Base-by-base conservation (phyloP, 75 land plant genomes). In the Cryptomeria japonica region DNA sequence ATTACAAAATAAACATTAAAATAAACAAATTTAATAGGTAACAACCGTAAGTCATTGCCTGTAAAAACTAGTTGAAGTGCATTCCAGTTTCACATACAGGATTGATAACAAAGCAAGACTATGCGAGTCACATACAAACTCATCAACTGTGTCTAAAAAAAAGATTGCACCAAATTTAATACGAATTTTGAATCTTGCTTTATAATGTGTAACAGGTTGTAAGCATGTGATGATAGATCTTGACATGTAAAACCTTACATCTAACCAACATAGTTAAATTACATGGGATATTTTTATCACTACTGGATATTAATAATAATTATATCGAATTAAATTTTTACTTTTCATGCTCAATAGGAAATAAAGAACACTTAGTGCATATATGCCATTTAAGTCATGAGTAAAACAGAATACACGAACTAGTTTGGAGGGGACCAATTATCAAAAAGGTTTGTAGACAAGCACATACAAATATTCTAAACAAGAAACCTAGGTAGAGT, bases 381-480 rank as follows among this genome's bases (percentile, higher is more conserved):
- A 12, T 75, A 75, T 75, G 37, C 32, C 38, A 25, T 32, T 32
- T 16, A 75, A 75, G 34, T 32, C 37, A 75, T 11, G 16, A 34
- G 15, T 32, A 75, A 32, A 34, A 75, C 34, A 34, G 41, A 80
- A 76, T 76, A 4, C 38, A 36, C 1, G 3, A 79, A 46, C 41
- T 13, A 46, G n/a, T 82, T 82, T n/a, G 31, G 49, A 82, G 47
- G 53, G 84, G 0, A 82, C 46, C 6, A 28, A 46, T 46, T n/a
- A n/a, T 22, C 46, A 44, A 46, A 82, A 82, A 82, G 53, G 51
- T 46, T 82, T 46, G 31, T 46, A 25, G 10, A 46, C 2, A n/a
- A 2, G 84, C 47, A 82, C 32, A n/a, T n/a, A 46, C 31, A 82
- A 82, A 82, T 46, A 31, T 82, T 82, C 31, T 82, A n/a, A 82